Conservation (phyloP, 352 stramenopile genomes). For the Globisporangium perplexum region DNA sequence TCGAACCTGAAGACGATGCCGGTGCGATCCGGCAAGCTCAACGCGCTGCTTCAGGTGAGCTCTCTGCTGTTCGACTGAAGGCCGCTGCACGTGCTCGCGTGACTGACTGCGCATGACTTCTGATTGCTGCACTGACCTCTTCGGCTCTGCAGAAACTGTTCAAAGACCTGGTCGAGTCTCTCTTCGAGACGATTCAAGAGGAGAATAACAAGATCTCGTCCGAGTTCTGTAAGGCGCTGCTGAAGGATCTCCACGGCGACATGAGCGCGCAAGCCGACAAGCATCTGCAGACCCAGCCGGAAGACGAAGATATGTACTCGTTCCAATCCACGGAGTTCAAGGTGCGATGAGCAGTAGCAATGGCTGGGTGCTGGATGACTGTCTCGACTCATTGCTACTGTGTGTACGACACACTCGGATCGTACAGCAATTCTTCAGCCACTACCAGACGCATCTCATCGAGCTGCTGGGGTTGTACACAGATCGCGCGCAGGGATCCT, state of each 20-base stretch:
- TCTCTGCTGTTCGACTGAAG: not conserved
- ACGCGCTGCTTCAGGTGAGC: slow-evolving; percentile 45
- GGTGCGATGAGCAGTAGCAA: slow-evolving; percentile 28
- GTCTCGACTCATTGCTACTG: not conserved
- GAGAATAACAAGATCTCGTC: slow-evolving; percentile 68
- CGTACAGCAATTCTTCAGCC: slow-evolving; percentile 59
- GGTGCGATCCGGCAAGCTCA: slow-evolving; percentile 60
- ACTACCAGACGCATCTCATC: slow-evolving; percentile 64
- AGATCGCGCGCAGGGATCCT: slow-evolving; percentile 50
- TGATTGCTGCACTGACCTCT: not conserved
- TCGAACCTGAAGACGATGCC: slow-evolving; percentile 55
- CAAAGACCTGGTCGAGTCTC: slow-evolving; percentile 60
- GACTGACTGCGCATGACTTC: not conserved
- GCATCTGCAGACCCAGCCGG: slow-evolving; percentile 35
- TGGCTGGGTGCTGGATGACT: not conserved
- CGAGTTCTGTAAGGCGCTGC: slow-evolving; percentile 47
- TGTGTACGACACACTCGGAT: not conserved
- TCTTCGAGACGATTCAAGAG: slow-evolving; percentile 62
- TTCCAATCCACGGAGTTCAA: slow-evolving; percentile 69
- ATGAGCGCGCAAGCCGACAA: slow-evolving; percentile 57
- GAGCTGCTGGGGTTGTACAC: slow-evolving; percentile 70
- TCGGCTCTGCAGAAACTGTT: slow-evolving; percentile 62
- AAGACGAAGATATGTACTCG: slow-evolving; percentile 54
- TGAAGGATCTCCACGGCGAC: slow-evolving; percentile 43
- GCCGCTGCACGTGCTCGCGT: not conserved